A percentile compares a stretch with the other conserved stretches of the same genome.
These are phyloP conservation scores for Sophora flavescens DNA, from an alignment of 306 rosid species.

Conservation along the genomic window DNA sequence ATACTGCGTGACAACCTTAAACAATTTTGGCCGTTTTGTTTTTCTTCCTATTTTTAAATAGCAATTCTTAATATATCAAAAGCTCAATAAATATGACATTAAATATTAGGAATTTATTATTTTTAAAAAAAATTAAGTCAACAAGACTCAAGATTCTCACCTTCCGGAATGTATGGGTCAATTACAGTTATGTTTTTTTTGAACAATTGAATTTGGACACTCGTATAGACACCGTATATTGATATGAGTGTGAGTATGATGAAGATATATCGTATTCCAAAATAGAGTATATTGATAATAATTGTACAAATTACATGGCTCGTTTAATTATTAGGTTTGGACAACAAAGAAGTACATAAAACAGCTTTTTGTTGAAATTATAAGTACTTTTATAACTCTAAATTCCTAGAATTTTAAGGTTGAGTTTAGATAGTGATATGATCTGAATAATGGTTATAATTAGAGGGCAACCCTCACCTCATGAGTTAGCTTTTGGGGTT, in stretches of 20 bases:
- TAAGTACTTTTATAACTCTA: not conserved
- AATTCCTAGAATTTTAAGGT: not conserved
- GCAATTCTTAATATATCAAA: not conserved
- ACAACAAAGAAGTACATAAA: not conserved
- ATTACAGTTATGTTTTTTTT: too few relatives aligned
- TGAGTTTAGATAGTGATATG: too few relatives aligned
- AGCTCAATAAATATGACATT: not conserved
- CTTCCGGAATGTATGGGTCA: not conserved
- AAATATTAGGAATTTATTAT: not conserved
- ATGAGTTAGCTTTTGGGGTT: too few relatives aligned
- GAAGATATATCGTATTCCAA: too few relatives aligned
- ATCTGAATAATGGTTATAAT: too few relatives aligned
- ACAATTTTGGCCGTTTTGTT: not conserved
- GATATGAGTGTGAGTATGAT: too few relatives aligned
- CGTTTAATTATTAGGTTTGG: too few relatives aligned
- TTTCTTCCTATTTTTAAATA: not conserved
- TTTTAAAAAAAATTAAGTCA: not conserved
- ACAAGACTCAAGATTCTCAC: not conserved
- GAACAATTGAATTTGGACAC: too few relatives aligned
- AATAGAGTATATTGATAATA: too few relatives aligned
- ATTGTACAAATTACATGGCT: too few relatives aligned
- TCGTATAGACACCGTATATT: too few relatives aligned
- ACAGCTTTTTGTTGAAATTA: not conserved
- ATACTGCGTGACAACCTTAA: conserved; percentile 7
- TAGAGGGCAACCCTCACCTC: too few relatives aligned